Percentiles rank a stretch among this genome's conserved stretches.
Evolutionary conservation across 176 grass and related monocot genomes (phyloP).

Genomic region (Cenchrus purpureus): DNA sequence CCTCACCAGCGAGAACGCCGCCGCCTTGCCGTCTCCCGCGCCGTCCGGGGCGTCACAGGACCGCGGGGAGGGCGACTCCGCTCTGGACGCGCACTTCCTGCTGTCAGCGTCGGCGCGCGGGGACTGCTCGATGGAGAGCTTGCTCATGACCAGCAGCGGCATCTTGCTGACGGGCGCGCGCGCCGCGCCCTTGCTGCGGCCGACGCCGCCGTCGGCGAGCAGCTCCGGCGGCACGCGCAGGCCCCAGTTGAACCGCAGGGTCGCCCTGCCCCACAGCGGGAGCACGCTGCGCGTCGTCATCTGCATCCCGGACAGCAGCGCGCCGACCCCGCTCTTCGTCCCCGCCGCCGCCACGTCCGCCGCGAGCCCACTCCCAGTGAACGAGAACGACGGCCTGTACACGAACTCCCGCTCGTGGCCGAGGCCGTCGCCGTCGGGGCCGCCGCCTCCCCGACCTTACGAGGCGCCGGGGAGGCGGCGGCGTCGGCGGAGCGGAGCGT

Average conservation of each 20-base stretch:
- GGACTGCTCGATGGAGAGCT: conserved; percentile 77
- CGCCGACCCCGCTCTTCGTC: conserved; percentile 34
- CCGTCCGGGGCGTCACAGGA: not conserved
- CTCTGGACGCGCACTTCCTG: not conserved
- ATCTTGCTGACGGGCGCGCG: conserved; percentile 58
- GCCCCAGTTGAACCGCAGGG: conserved; percentile 78
- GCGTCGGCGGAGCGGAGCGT: conserved; percentile 42
- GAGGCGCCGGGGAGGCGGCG: conserved; percentile 9
- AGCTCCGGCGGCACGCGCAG: conserved; percentile 69
- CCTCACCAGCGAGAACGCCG: conserved; percentile 43
- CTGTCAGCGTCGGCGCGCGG: conserved; percentile 13
- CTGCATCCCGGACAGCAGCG: conserved; percentile 68
- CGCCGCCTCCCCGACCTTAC: conserved; percentile 30
- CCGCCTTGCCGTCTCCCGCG: not conserved
- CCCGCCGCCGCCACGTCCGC: conserved; percentile 53
- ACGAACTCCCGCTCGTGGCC: not conserved
- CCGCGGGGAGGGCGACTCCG: not conserved
- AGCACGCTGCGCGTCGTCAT: conserved; percentile 73
- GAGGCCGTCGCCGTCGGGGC: not conserved
- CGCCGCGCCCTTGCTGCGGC: not conserved
- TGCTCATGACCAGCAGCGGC: conserved; percentile 84
- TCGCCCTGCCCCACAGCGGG: conserved; percentile 61
- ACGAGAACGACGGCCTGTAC: conserved; percentile 46
- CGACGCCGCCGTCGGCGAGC: conserved; percentile 7
- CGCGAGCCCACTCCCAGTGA: conserved; percentile 53